Conservation (phyloP, 768 basidiomycete species). For the Naematelia encephala region DNA sequence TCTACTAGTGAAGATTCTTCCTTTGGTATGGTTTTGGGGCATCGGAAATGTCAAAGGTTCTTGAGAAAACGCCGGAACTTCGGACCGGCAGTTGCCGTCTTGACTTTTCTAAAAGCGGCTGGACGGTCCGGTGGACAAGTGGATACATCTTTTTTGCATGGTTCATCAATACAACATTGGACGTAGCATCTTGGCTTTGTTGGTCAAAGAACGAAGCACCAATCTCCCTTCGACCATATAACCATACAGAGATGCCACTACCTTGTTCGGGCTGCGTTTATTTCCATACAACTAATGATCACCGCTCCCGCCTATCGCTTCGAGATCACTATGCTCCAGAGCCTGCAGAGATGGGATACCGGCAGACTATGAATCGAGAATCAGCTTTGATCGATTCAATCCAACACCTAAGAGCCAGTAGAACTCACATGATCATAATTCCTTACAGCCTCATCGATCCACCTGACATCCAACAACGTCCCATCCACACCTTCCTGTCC, state of each 20-base stretch:
- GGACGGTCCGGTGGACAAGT: background rate
- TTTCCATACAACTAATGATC: background rate
- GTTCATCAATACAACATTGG: too few relatives aligned
- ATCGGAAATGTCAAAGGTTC: too few relatives aligned
- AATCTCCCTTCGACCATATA: too few relatives aligned
- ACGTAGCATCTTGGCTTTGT: too few relatives aligned
- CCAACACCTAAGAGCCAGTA: background rate
- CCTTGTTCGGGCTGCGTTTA: too few relatives aligned
- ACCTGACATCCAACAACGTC: background rate
- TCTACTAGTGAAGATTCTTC: too few relatives aligned
- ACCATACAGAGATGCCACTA: too few relatives aligned
- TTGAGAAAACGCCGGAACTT: background rate
- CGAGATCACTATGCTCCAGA: background rate
- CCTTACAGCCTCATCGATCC: background rate
- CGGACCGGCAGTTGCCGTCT: background rate
- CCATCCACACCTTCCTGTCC: constrained; percentile 11
- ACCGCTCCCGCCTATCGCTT: background rate
- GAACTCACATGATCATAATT: constrained; percentile 34
- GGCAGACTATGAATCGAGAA: background rate
- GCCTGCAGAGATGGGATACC: background rate
- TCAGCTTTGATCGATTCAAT: background rate
- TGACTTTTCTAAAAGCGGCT: background rate
- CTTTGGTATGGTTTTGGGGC: too few relatives aligned
- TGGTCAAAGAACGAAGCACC: too few relatives aligned
- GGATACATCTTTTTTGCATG: too few relatives aligned